Base-by-base conservation (phyloP, 257 asterid genomes). In the Rubia yunnanensis region DNA sequence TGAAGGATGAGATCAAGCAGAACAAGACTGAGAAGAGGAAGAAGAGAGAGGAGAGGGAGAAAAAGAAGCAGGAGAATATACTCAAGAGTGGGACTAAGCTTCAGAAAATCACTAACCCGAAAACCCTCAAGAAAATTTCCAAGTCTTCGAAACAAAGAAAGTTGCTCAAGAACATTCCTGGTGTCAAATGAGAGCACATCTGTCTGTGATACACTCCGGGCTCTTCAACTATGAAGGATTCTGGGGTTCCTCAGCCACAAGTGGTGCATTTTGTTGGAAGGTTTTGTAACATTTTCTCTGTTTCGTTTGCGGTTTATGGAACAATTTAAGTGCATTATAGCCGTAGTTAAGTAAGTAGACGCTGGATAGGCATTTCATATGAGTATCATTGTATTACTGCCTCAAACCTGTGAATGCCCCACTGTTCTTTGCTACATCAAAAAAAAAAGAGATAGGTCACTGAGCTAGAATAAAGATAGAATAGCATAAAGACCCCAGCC, bases 1-100 rank as follows among this genome's bases (percentile, higher is more conserved):
- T 74, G 59, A 74, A 30, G 44, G 64, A 59, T 7, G 64, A 30
- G 35, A 59, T 59, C 35, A 59, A 32, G 44, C 64, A 59, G 64
- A 59, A 59, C 26, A 59, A 59, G 64, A 32, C 18, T 31, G 64
- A 30, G 14, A 59, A 59, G 46, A 59, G 64, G 64, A 32, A 28
- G 64, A 30, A 59, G 64, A 31, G 41, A 31, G 64, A 59, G 44
- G 64, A 59, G 64, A 59, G 27, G 64, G 44, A 59, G 64, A 59
- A 59, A 26, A 59, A 13, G 44, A 59, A 59, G 64, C 24, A 59
- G 26, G 64, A 59, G 64, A 59, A 59, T 8, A 59, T 59, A 31
- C 44, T 59, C 39, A 59, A 8, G 44, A 59, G 41, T 59, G 64
- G 64, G 26, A 58, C 24, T 30, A 58, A 31, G 63, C 63, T 58